Evolutionary conservation across 2,329 filamentous ascomycete genomes (phyloP).

Genomic region (Pseudonectria buxi): DNA sequence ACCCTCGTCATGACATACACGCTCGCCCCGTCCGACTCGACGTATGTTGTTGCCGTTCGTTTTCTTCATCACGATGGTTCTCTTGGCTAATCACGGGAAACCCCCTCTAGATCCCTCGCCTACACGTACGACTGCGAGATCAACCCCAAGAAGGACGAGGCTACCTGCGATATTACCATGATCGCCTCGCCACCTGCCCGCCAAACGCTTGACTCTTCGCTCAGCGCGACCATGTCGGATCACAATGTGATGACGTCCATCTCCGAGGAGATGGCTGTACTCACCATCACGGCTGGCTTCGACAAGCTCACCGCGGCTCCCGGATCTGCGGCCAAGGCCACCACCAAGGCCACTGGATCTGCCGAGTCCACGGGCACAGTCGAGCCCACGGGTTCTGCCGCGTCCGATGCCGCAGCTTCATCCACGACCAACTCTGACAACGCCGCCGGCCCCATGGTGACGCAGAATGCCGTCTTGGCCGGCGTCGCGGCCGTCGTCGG

Average conservation of each 20-base stretch:
- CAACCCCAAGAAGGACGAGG: constrained; percentile 15
- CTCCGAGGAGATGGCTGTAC: constrained; percentile 15
- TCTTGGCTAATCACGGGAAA: too few species aligned
- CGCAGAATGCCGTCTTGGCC: constrained; percentile 29
- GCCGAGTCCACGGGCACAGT: constrained; percentile 3
- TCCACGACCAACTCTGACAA: constrained; percentile 16
- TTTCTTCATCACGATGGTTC: too few species aligned
- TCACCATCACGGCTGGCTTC: constrained; percentile 32
- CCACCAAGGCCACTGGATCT: constrained; percentile 6
- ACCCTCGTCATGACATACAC: constrained; percentile 18
- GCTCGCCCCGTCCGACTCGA: too few species aligned
- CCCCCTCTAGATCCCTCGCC: too few species aligned
- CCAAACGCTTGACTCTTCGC: too few species aligned
- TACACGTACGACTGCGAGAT: constrained; percentile 24
- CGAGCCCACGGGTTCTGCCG: constrained; percentile 3
- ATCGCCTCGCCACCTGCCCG: too few species aligned
- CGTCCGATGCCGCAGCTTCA: constrained; percentile 9
- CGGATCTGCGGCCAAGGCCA: constrained; percentile 8
- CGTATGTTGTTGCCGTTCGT: too few species aligned
- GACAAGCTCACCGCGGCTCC: constrained; percentile 27
- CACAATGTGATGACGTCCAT: too few species aligned
- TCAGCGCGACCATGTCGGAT: too few species aligned
- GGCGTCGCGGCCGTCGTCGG: constrained; percentile 30
- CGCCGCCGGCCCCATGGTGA: constrained; percentile 26
- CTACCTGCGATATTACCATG: too few species aligned